Evolutionary conservation across 106 monocot species (phyloP).

Genomic region (Acorus calamus): DNA sequence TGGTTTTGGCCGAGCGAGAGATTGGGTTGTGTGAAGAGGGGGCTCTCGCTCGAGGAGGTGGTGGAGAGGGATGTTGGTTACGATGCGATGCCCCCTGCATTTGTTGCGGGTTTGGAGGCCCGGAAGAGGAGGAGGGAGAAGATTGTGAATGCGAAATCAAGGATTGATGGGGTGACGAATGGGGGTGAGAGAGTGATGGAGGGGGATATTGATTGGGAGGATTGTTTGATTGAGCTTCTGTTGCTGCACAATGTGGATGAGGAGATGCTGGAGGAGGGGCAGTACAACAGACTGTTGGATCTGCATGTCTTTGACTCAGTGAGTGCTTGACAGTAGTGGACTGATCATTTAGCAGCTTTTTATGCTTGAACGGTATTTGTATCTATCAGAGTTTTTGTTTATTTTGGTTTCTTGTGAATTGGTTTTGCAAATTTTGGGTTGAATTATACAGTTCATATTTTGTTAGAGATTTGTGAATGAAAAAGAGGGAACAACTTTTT

Average conservation of each 20-base stretch:
- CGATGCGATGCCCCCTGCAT: conserved; percentile 69
- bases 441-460: no score
- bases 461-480: no score
- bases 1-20: conserved; percentile 17
- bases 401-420: no score
- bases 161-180: conserved; percentile 50
- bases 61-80: conserved; percentile 51
- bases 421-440: no score
- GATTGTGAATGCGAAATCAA: conserved; percentile 46
- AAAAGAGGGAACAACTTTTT: no score
- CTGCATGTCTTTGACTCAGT: conserved; percentile 54
- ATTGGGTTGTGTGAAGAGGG: conserved; percentile 20
- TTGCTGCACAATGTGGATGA: conserved; percentile 57
- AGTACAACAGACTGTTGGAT: conserved; percentile 71
- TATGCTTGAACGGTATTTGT: no score
- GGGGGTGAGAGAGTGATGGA: conserved; percentile 5
- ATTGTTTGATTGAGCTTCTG: conserved; percentile 66
- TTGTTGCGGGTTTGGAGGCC: conserved; percentile 40
- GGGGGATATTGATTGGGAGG: conserved; percentile 67
- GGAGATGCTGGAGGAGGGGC: conserved; percentile 67
- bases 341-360: no score
- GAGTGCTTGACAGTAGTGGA: background rate
- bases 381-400: no score
- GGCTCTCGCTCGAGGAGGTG: conserved; percentile 28
- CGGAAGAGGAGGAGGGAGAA: conserved; percentile 42